phyloP scores from a whole-genome alignment of 2,329 filamentous ascomycete species.

The Diaporthe sp. region DNA sequence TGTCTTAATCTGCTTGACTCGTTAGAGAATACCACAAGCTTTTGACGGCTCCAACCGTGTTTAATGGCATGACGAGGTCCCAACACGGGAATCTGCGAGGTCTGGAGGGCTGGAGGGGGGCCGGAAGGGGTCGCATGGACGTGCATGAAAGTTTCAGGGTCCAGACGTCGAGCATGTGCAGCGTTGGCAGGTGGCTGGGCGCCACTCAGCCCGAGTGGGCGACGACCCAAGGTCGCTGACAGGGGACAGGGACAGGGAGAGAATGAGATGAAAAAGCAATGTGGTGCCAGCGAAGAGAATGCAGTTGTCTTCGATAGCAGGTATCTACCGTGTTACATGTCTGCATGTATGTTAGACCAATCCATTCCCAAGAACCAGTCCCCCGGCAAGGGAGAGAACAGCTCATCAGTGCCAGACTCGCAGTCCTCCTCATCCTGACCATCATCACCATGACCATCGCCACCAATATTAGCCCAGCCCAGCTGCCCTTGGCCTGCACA shows the following conservation, averaged over 20 bases:
- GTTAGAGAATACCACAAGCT: slow-evolving; percentile 23
- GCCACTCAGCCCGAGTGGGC: slow-evolving; percentile 15
- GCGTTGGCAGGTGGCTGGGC: slow-evolving; percentile 30
- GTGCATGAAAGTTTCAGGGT: slow-evolving; percentile 32
- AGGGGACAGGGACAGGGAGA: slow-evolving; percentile 18
- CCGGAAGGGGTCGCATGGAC: not conserved
- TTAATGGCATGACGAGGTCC: slow-evolving; percentile 23
- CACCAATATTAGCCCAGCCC: not conserved
- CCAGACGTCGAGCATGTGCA: slow-evolving; percentile 18
- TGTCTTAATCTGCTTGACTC: slow-evolving; percentile 1
- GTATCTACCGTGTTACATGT: too few relatives aligned
- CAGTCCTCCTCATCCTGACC: not conserved
- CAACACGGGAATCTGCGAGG: slow-evolving; percentile 3
- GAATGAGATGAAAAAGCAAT: not conserved
- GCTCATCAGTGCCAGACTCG: not conserved
- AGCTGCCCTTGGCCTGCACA: slow-evolving; percentile 5
- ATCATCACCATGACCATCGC: not conserved
- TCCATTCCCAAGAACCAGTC: too few relatives aligned
- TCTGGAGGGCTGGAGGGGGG: not conserved
- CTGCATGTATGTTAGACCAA: too few relatives aligned
- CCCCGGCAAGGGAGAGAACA: not conserved
- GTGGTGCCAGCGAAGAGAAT: slow-evolving; percentile 16
- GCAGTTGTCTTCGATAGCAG: not conserved
- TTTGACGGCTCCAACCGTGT: slow-evolving; percentile 26
- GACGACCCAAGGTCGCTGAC: not conserved